These are phyloP conservation scores for Musa acuminata DNA, from an alignment of 176 grass and related monocot genomes.

Conservation along the genomic window DNA sequence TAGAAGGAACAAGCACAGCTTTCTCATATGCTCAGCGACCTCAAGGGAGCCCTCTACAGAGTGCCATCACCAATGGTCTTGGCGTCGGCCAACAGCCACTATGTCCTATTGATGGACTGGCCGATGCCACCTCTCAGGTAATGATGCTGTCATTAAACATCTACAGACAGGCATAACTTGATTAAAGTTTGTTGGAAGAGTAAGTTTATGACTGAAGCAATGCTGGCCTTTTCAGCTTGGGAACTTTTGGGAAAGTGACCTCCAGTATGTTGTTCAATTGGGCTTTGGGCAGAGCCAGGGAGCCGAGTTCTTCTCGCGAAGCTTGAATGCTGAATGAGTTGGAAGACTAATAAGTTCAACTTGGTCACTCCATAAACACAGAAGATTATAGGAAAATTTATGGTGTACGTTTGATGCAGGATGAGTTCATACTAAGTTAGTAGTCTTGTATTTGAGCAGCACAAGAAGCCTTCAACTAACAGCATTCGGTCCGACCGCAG, in stretches of 20 bases:
- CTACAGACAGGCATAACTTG: neutral
- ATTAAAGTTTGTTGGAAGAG: neutral
- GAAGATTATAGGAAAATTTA: too few species aligned
- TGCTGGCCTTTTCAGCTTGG: conserved; percentile 24
- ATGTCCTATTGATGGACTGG: conserved; percentile 25
- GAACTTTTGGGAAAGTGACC: conserved; percentile 52
- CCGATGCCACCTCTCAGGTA: conserved; percentile 32
- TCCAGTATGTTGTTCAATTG: conserved; percentile 62
- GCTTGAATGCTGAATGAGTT: neutral
- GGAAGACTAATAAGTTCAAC: neutral
- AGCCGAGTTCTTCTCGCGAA: conserved; percentile 7
- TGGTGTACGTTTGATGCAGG: too few species aligned
- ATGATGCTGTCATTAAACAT: neutral
- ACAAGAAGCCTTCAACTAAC: too few species aligned
- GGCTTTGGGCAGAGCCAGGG: conserved; percentile 32
- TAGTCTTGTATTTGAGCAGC: too few species aligned
- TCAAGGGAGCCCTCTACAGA: conserved; percentile 13
- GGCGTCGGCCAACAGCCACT: neutral
- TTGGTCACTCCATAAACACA: too few species aligned
- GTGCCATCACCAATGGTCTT: conserved; percentile 8
- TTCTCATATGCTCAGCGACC: conserved; percentile 20
- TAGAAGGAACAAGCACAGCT: neutral
- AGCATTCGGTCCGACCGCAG: too few species aligned
- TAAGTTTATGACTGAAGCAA: neutral
- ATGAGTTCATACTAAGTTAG: too few species aligned